These are phyloP conservation scores for Fraxinus americana DNA, from an alignment of 257 asterid species.

Conservation along the genomic window DNA sequence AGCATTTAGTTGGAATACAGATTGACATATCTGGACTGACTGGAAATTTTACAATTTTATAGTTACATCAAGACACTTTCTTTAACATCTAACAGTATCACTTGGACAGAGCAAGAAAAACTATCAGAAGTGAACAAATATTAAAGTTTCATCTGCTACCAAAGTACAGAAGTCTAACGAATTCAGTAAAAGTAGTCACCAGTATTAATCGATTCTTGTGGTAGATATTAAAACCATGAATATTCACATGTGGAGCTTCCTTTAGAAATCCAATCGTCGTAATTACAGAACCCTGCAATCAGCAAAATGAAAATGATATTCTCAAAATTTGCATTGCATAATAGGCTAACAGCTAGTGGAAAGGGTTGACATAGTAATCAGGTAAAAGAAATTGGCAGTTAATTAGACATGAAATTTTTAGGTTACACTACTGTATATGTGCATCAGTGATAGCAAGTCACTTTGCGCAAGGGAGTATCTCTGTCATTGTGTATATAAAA, in stretches of 20 bases:
- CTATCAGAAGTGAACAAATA: conserved; percentile 13
- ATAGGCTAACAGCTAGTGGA: conserved; percentile 20
- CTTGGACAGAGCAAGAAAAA: conserved; percentile 14
- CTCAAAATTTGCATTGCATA: conserved; percentile 23
- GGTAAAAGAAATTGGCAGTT: background rate
- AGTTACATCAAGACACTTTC: conserved; percentile 8
- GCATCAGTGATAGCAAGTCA: background rate
- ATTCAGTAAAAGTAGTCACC: conserved; percentile 49
- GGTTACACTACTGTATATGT: background rate
- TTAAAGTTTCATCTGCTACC: background rate
- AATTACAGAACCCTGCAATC: conserved; percentile 62
- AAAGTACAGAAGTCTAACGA: conserved; percentile 16
- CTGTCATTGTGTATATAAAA: background rate
- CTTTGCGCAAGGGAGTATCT: background rate
- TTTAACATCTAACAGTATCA: conserved; percentile 14
- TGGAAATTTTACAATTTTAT: background rate
- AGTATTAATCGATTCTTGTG: conserved; percentile 90
- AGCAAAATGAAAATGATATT: conserved; percentile 23
- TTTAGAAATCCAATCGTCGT: conserved; percentile 88
- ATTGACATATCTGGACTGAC: background rate
- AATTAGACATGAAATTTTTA: background rate
- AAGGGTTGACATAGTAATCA: background rate
- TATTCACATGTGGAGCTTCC: conserved; percentile 83
- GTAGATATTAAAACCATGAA: conserved; percentile 96
- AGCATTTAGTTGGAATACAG: background rate